These are phyloP conservation scores for Penicillium sp. DNA, from an alignment of 2,329 filamentous ascomycete species.

Conservation along the genomic window DNA sequence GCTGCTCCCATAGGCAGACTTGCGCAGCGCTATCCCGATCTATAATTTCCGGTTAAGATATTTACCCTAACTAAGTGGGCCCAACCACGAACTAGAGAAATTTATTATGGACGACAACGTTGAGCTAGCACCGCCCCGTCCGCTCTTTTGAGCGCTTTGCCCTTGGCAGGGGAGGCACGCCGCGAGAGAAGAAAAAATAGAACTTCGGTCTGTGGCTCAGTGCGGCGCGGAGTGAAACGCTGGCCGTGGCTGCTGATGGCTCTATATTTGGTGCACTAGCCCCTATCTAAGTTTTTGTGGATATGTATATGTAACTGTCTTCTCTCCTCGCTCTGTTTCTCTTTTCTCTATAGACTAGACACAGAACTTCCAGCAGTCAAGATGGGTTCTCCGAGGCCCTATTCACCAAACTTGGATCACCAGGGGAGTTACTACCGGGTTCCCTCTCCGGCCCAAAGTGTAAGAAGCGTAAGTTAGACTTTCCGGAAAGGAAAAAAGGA, in stretches of 20 bases:
- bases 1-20: background rate
- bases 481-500: too few species aligned
- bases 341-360: background rate
- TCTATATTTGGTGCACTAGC: background rate
- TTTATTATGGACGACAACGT: background rate
- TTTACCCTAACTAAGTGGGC: background rate
- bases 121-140: background rate
- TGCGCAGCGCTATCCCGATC: background rate
- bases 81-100: background rate
- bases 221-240: too few species aligned
- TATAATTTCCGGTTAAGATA: background rate
- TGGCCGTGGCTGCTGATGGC: background rate
- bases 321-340: background rate
- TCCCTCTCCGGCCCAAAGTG: background rate
- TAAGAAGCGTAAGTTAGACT: background rate
- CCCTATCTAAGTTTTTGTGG: background rate
- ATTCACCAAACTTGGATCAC: background rate
- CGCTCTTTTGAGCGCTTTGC: background rate
- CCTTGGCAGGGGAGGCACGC: background rate
- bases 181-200: background rate
- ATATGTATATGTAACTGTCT: background rate
- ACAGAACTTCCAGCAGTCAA: background rate
- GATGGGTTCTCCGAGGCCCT: background rate
- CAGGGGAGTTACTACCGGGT: background rate
- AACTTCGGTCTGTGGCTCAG: background rate